Percentiles rank a stretch among this genome's conserved stretches.
phyloP scores from a whole-genome alignment of 208 protist species.

The Tritrichomonas foetus region DNA sequence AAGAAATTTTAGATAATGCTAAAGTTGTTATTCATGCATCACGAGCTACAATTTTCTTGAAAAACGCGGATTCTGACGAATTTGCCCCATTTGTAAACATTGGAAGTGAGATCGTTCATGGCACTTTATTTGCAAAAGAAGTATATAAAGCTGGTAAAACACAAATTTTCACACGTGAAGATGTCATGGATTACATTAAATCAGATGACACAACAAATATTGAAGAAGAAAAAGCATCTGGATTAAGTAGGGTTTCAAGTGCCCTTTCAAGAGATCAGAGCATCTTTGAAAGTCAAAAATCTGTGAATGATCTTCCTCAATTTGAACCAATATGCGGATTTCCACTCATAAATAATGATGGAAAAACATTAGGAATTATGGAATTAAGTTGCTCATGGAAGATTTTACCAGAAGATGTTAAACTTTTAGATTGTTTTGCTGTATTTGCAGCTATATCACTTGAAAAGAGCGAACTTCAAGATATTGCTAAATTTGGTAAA shows the following conservation, averaged over 20 bases:
- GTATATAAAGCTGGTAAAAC: not conserved
- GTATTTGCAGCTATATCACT: not conserved
- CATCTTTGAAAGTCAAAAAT: not conserved
- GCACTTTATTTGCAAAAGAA: not conserved
- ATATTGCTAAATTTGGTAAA: not conserved
- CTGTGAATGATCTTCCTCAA: not conserved
- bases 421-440: constrained; percentile 1
- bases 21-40: not conserved
- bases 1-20: not conserved
- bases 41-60: not conserved
- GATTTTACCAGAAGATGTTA: not conserved
- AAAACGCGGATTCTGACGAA: not conserved
- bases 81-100: not conserved
- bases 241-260: not conserved
- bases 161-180: not conserved
- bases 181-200: not conserved
- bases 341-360: not conserved
- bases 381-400: not conserved
- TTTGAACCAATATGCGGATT: not conserved
- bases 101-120: not conserved
- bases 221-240: no score
- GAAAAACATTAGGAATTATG: not conserved
- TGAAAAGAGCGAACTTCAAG: not conserved
- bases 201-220: not conserved
- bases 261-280: not conserved